These are phyloP conservation scores for Aspergillus ostianus DNA, from an alignment of 495 filamentous ascomycete species.

Conservation along the genomic window DNA sequence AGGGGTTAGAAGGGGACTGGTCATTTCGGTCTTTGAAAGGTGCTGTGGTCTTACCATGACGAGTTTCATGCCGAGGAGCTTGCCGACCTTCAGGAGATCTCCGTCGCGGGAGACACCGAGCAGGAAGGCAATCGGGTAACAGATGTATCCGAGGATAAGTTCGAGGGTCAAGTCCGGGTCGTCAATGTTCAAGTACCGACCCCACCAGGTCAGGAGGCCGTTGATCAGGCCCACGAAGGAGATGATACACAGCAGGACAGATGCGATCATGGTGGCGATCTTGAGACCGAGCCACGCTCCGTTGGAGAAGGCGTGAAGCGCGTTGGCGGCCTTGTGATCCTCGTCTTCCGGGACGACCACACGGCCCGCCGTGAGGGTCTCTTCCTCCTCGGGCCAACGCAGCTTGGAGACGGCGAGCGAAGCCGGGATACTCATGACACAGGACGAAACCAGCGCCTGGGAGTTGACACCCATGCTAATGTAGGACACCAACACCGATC, in stretches of 20 bases:
- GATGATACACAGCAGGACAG: slow-evolving; percentile 80
- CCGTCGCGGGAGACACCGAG: slow-evolving; percentile 74
- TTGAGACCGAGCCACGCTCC: slow-evolving; percentile 88
- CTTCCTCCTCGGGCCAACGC: slow-evolving; percentile 83
- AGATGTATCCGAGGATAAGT: slow-evolving; percentile 77
- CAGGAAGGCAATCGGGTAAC: slow-evolving; percentile 81
- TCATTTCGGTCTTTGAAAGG: slow-evolving; percentile 4
- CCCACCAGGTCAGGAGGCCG: slow-evolving; percentile 86
- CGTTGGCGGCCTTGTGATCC: slow-evolving; percentile 68
- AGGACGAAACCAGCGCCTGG: slow-evolving; percentile 82
- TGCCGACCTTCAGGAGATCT: slow-evolving; percentile 70
- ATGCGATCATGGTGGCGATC: slow-evolving; percentile 81
- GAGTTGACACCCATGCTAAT: slow-evolving; percentile 76
- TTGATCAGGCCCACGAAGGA: slow-evolving; percentile 73
- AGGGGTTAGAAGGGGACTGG: slow-evolving; percentile 7
- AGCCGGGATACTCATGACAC: slow-evolving; percentile 88
- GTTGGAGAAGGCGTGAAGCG: slow-evolving; percentile 81
- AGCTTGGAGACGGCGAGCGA: slow-evolving; percentile 84
- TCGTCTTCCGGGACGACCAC: slow-evolving; percentile 73
- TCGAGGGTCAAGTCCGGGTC: slow-evolving; percentile 68
- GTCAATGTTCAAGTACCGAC: slow-evolving; percentile 73
- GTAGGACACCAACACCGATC: slow-evolving; percentile 77
- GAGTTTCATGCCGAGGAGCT: slow-evolving; percentile 80
- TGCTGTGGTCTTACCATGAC: slow-evolving; percentile 52
- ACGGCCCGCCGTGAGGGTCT: slow-evolving; percentile 74